Evolutionary conservation across 192 early-diverging fungal species (phyloP), one percentile per base, ranked within the genome.

Genomic region (Podila minutissima): DNA sequence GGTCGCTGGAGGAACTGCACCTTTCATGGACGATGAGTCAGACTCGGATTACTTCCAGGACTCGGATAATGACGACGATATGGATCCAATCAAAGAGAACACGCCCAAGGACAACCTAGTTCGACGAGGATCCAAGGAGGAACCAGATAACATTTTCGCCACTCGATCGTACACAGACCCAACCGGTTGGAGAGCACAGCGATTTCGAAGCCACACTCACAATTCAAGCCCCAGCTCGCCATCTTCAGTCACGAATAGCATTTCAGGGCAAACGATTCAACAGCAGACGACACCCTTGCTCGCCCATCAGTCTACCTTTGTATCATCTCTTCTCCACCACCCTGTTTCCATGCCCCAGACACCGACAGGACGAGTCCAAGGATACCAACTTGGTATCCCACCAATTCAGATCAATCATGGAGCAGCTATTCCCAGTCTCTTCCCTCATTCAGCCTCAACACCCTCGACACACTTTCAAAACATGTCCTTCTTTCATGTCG

Each of bases 401-500:
- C 58, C 72, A 5, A 82, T 74, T 17, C 81, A 82, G 59, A 67
- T 81, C 46, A 55, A 83, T 10, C 58, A 72, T 24, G 57, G 35
- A 2, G 68, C 48, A 59, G 46, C 58, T 5, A 26, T 48, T 22
- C 62, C 67, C 17, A 71, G 46, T 58, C 41, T 69, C 29, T 67
- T 71, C 35, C 62, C 74, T 12, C 67, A 74, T 31, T 68, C 72
- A 29, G 59, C 50, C 0, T 59, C 74, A 33, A 71, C 73, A 7
- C 60, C 72, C 11, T 66, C 61, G 0, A 49, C 46, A 29, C 69
- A 70, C 37, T 37, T 72, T 35, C 76, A 59, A 29, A 85, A 83
- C 79, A 92, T 94, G 77, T 89, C 92, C 8, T 89, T 89, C 74
- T 95, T 95, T 79, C 92, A 95, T 83, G 82, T 95, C 13, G 93